Base-by-base conservation (phyloP, 2,329 filamentous ascomycete species). In the Aureobasidium sp. region DNA sequence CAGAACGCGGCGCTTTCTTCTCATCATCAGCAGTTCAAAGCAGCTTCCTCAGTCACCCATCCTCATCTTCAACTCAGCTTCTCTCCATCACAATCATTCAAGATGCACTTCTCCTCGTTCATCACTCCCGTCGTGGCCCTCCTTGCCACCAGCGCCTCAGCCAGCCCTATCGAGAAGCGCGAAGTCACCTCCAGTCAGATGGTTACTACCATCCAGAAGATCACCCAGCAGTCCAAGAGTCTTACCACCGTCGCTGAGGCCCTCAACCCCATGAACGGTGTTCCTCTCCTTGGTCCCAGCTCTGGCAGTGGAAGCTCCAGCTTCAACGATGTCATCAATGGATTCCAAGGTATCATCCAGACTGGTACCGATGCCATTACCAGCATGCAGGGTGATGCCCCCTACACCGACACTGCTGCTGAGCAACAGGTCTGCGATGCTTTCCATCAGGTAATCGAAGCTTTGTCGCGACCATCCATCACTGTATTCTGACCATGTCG, bases 331-430 rank as follows among this genome's bases (percentile, higher is more conserved):
- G 64, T 76, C 32, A 69, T 76, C 29, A 1, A 8, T 0, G 73
- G 73, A 7, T 71, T 74, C 51, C 48, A 29, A 10, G 67, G 71
- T 7, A 75, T 75, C 32, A 63, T 74, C 10, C 39, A 36, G 0
- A 73, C 67, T 15, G 65, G 60, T 1, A 68, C 62, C 1, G 50
- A 39, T 2, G 62, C 59, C 12, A 52, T 72, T 4, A 6, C 48
- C 1, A 39, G 53, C 52, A 70, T 72, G 68, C 10, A 65, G 5
- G 65, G 63, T 1, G 67, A 59, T 12, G 6, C 61, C 1, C 26
- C 63, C 2, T 62, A 70, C 7, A 39, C 67, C 1, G 53, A 50
- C 4, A 61, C 59, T 3, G 8, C 65, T 24, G 64, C 66, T 3
- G 59, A 61, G 48, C 55, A 67, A 1, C 47, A 66, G 7, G 57